Percentiles rank a stretch among this genome's conserved stretches.
phyloP scores from a whole-genome alignment of 1,139 yeast genomes.

The Kodamaea arcana region DNA sequence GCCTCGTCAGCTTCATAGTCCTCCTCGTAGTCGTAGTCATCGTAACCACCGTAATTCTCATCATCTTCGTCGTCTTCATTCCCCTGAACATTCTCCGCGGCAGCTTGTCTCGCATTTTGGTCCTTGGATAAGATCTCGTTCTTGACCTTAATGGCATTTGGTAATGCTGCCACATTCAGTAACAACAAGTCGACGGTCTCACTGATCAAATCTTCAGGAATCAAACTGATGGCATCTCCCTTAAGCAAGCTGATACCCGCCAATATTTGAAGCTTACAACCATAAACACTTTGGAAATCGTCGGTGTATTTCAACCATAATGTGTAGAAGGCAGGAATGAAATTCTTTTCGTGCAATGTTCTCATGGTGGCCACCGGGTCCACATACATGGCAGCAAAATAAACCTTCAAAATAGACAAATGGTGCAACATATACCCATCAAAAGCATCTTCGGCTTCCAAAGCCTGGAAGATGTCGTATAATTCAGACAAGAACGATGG shows the following conservation, averaged over 20 bases:
- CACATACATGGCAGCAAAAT: constrained; percentile 38
- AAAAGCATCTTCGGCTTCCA: constrained; percentile 39
- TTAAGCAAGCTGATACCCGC: constrained; percentile 32
- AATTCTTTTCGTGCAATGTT: constrained; percentile 35
- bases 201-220: constrained; percentile 33
- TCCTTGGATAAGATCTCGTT: constrained; percentile 41
- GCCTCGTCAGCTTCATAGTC: constrained; percentile 50
- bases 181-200: constrained; percentile 41
- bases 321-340: constrained; percentile 36
- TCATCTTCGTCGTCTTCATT: constrained; percentile 30
- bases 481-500: constrained; percentile 36
- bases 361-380: constrained; percentile 38
- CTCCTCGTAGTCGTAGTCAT: constrained; percentile 30
- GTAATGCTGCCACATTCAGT: constrained; percentile 41
- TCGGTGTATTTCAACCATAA: constrained; percentile 48
- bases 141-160: constrained; percentile 45
- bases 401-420: constrained; percentile 41
- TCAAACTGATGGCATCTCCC: constrained; percentile 11
- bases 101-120: constrained; percentile 22
- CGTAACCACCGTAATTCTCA: constrained; percentile 21
- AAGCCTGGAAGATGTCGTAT: constrained; percentile 29
- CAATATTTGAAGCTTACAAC: constrained; percentile 51
- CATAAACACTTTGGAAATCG: constrained; percentile 52
- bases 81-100: constrained; percentile 14
- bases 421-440: constrained; percentile 48